These are phyloP conservation scores for Hymenoscyphus fraxineus DNA, from an alignment of 2,329 filamentous ascomycete species.

Conservation along the genomic window DNA sequence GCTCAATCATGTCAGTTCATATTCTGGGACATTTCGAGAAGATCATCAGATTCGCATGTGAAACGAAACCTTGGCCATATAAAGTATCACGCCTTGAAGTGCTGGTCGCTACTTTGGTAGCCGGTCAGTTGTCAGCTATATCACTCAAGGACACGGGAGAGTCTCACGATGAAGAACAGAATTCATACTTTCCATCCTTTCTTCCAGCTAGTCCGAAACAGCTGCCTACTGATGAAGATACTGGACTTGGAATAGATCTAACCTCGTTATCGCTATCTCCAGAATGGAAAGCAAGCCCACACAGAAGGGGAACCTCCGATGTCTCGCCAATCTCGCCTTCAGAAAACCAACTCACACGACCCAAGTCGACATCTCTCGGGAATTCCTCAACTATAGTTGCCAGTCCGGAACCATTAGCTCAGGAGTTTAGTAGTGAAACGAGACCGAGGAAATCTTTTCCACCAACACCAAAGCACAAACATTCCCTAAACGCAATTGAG, in stretches of 20 bases:
- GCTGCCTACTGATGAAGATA: neutral
- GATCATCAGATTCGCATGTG: constrained; percentile 13
- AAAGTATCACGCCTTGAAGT: constrained; percentile 10
- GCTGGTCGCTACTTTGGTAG: constrained; percentile 11
- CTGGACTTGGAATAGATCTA: constrained; percentile 8
- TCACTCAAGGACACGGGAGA: constrained; percentile 5
- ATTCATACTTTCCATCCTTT: constrained; percentile 12
- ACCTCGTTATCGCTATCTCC: constrained; percentile 5
- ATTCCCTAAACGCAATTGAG: constrained; percentile 9
- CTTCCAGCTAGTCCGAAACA: neutral
- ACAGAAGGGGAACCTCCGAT: constrained; percentile 2
- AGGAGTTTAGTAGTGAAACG: neutral
- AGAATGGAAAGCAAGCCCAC: constrained; percentile 8
- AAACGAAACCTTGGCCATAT: constrained; percentile 11
- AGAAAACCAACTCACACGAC: neutral
- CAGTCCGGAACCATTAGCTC: constrained; percentile 4
- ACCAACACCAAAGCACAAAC: constrained; percentile 1
- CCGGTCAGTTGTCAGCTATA: constrained; percentile 8
- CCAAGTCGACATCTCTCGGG: constrained; percentile 4
- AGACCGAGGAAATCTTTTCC: neutral
- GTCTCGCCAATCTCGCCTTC: neutral
- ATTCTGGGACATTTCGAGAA: constrained; percentile 14
- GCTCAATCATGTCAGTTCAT: constrained; percentile 10
- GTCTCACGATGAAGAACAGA: constrained; percentile 1
- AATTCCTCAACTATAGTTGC: neutral